Percentiles rank a stretch among this genome's conserved stretches.
These are phyloP conservation scores for Telfairia occidentalis DNA, from an alignment of 331 rosid genomes.

Conservation along the genomic window DNA sequence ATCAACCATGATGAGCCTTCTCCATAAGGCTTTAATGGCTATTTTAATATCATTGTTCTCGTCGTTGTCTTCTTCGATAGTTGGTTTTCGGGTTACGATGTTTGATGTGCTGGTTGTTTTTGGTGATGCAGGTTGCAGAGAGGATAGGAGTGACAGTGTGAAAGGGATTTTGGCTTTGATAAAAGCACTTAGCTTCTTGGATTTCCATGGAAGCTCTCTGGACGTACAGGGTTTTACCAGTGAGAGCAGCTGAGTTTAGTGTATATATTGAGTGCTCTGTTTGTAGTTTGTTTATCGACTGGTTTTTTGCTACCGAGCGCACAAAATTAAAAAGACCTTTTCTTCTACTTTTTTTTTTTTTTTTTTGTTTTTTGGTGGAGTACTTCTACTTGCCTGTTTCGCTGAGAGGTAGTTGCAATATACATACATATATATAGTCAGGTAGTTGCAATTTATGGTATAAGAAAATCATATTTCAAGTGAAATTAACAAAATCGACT, in stretches of 20 bases:
- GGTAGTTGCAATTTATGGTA: background rate
- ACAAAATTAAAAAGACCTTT: background rate
- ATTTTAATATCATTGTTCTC: background rate
- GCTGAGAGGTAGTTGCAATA: background rate
- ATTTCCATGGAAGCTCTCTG: background rate
- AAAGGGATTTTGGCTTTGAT: background rate
- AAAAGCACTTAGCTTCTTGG: background rate
- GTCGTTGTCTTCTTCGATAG: background rate
- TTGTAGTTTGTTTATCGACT: background rate
- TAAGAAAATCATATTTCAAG: background rate
- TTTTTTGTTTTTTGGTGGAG: too few relatives aligned
- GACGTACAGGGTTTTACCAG: conserved; percentile 2
- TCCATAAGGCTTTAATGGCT: background rate
- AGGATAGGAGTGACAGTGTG: conserved; percentile 18
- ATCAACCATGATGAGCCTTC: background rate
- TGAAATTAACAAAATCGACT: background rate
- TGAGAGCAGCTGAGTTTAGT: background rate
- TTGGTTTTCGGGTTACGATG: background rate
- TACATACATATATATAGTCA: too few relatives aligned
- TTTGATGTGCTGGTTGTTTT: background rate
- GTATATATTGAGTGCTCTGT: background rate
- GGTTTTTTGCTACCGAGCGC: background rate
- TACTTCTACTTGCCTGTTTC: background rate
- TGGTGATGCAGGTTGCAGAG: conserved; percentile 16
- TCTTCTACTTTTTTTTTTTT: background rate